A percentile compares a stretch with the other conserved stretches of the same genome.
phyloP scores from a whole-genome alignment of 2,329 filamentous ascomycete species.

The Xylariaceae sp. region DNA sequence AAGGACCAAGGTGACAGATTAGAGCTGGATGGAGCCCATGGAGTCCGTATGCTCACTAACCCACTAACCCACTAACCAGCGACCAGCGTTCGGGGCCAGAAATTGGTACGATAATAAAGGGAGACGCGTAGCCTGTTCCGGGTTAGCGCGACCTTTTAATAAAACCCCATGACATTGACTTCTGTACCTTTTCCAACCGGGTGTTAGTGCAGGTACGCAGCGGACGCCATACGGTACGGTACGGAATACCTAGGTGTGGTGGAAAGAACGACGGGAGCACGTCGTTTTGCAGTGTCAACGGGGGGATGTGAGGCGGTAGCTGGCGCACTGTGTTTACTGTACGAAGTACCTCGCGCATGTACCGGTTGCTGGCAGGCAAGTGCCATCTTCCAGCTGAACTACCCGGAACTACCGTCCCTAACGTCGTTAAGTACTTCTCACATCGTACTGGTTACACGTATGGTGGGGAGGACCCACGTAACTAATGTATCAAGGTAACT shows the following conservation, averaged over 20 bases:
- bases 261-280: too few species aligned
- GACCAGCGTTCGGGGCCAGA: conserved; percentile 18
- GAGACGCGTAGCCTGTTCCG: conserved; percentile 23
- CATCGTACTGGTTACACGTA: neutral
- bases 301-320: too few species aligned
- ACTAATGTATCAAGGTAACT: neutral
- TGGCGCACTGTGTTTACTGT: neutral
- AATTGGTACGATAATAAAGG: conserved; percentile 28
- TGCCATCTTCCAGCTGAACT: too few species aligned
- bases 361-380: neutral
- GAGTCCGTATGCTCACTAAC: neutral
- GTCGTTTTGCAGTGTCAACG: too few species aligned
- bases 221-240: neutral
- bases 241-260: neutral
- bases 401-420: too few species aligned
- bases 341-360: neutral
- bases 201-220: neutral
- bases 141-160: conserved; percentile 18
- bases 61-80: conserved; percentile 4
- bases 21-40: conserved; percentile 18
- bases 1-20: conserved; percentile 13
- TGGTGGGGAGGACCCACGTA: neutral
- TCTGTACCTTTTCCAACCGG: neutral
- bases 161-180: conserved; percentile 10
- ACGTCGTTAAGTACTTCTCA: neutral